These are phyloP conservation scores for Hirsutella thompsonii DNA, from an alignment of 2,329 filamentous ascomycete genomes.

Conservation along the genomic window DNA sequence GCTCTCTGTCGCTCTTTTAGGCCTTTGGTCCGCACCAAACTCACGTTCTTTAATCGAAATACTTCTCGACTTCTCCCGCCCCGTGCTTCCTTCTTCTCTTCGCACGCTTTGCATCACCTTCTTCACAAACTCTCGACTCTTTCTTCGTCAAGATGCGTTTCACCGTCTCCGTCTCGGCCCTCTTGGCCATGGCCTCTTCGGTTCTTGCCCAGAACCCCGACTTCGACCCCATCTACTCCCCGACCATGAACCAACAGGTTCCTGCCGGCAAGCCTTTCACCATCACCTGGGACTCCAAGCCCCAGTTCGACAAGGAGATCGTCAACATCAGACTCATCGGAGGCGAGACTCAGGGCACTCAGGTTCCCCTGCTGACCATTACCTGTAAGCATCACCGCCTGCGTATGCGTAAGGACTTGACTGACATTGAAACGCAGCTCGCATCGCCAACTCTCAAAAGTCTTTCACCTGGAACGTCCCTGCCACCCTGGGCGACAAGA, in stretches of 20 bases:
- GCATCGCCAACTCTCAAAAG: conserved; percentile 24
- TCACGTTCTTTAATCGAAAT: background rate
- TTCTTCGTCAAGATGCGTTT: conserved; percentile 38
- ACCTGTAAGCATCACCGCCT: conserved; percentile 30
- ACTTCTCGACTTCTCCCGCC: background rate
- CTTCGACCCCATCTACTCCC: conserved; percentile 41
- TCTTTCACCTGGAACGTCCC: conserved; percentile 4
- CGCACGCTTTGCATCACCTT: background rate
- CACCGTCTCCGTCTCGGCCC: conserved; percentile 30
- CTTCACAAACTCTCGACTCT: background rate
- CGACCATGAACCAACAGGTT: conserved; percentile 28
- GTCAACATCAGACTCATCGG: conserved; percentile 43
- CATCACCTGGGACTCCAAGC: conserved; percentile 35
- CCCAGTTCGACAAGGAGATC: conserved; percentile 26
- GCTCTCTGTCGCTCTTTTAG: too few species aligned
- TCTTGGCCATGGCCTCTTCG: conserved; percentile 37
- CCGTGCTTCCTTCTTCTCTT: background rate
- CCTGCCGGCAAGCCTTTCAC: conserved; percentile 33
- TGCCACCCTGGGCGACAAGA: background rate
- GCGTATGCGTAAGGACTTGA: background rate
- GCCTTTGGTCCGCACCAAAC: too few species aligned
- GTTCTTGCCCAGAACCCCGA: conserved; percentile 40
- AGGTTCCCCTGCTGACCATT: conserved; percentile 29
- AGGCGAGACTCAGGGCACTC: conserved; percentile 29
- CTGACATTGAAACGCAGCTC: conserved; percentile 20